Evolutionary conservation across 768 basidiomycete genomes (phyloP), one percentile per base, ranked within the genome.

Genomic region (Mycena indigotica): DNA sequence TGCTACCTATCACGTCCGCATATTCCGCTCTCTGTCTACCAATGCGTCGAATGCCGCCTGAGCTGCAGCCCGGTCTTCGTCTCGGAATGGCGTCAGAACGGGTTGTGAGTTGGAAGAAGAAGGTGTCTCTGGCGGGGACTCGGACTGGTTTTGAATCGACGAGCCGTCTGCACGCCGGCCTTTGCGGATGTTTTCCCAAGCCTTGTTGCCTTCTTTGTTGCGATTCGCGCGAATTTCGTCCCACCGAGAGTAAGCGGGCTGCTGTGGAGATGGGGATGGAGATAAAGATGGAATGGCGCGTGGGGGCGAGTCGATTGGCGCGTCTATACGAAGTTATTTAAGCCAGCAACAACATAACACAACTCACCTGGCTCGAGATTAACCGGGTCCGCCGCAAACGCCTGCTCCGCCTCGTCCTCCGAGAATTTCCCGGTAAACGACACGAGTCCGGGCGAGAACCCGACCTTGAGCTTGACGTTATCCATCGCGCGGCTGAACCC

Each of bases 401-500:
- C 2, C 15, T 49, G 48, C 28, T 28, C 25, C 12, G 12, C 24
- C 21, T 62, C 57, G 13, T 21, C 25, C 2, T 56, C 46, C 40
- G 52, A 21, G 25, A 63, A 28, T 53, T 50, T 45, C 24, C 51
- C 21, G 19, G 6, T 45, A 5, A 63, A 15, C 15, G 12, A 41
- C 8, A 63, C 19, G 1, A 32, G 3, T 6, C 61, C 61, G 10
- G 52, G 50, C 5, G 25, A 26, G 49, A 48, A 60, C 3, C 52
- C 55, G 12, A 59, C 58, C 52, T 63, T 60, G 30, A n/a, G 49
- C 24, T 60, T 53, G 15, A 63, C 28, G 25, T 56, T 60, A 26
- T 59, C 62, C 58, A 63, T 56, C 8, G 62, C 62, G 10, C 58
- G 62, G 52, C 48, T 4, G 55, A 63, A 63, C 2, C 62, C 62